These are phyloP conservation scores for Crotalaria pallida DNA, from an alignment of 306 rosid species.

Conservation along the genomic window DNA sequence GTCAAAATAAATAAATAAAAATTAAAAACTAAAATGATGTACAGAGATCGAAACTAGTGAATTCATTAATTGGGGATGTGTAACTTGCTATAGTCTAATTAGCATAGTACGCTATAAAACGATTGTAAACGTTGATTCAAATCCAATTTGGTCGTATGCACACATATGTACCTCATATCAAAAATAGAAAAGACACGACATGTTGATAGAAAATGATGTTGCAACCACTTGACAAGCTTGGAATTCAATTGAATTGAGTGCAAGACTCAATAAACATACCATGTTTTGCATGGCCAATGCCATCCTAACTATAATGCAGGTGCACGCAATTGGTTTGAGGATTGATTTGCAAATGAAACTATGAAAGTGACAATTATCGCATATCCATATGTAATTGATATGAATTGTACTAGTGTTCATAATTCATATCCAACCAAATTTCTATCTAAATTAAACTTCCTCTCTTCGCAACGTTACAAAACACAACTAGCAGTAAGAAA, in stretches of 20 bases:
- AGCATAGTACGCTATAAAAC: background rate
- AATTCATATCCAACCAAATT: background rate
- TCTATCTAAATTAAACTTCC: background rate
- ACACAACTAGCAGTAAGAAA: background rate
- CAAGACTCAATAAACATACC: background rate
- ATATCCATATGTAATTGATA: background rate
- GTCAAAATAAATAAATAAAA: background rate
- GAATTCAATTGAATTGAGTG: slow-evolving; percentile 5
- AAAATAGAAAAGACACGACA: background rate
- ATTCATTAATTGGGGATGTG: background rate
- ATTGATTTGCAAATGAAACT: background rate
- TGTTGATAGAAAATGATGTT: background rate
- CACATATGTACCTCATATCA: background rate
- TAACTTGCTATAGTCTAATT: background rate
- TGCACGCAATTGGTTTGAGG: background rate
- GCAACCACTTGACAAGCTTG: background rate
- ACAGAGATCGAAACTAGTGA: background rate
- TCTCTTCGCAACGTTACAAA: background rate
- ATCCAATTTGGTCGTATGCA: background rate
- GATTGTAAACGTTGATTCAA: background rate
- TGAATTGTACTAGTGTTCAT: background rate
- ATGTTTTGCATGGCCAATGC: background rate
- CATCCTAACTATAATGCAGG: background rate
- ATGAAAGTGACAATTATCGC: background rate
- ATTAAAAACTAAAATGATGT: background rate